These are phyloP conservation scores for Backusella liffmaniae DNA, from an alignment of 192 early-diverging fungal genomes.

Conservation along the genomic window DNA sequence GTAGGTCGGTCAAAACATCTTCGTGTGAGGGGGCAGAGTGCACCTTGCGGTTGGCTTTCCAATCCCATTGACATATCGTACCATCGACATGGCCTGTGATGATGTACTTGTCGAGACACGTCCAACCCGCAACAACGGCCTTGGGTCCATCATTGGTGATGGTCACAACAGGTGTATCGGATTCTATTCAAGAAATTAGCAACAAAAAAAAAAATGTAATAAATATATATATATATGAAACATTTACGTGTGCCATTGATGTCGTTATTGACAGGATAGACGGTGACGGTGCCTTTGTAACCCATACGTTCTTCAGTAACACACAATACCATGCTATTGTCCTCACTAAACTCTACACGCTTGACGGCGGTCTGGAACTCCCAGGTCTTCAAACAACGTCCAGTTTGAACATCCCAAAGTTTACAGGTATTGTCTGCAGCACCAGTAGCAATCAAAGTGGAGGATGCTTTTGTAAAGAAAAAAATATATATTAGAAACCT, in stretches of 20 bases:
- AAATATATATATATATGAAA: background rate
- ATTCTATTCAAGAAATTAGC: constrained; percentile 37
- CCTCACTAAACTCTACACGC: constrained; percentile 87
- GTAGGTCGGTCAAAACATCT: constrained; percentile 83
- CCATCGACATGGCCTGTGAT: constrained; percentile 95
- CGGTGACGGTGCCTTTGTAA: constrained; percentile 78
- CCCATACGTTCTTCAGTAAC: constrained; percentile 99
- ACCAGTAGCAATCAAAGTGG: constrained; percentile 80
- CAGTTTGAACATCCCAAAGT: constrained; percentile 92
- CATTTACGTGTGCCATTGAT: constrained; percentile 45
- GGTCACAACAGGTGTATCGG: constrained; percentile 66
- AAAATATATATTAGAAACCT: background rate
- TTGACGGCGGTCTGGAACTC: constrained; percentile 88
- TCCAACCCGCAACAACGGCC: constrained; percentile 92
- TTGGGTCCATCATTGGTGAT: constrained; percentile 78
- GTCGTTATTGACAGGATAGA: constrained; percentile 73
- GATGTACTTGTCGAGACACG: constrained; percentile 89
- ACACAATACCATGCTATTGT: constrained; percentile 82
- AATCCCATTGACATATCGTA: constrained; percentile 84
- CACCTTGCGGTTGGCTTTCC: constrained; percentile 72
- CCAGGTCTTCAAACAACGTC: constrained; percentile 90
- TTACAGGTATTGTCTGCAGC: constrained; percentile 90
- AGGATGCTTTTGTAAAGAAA: constrained; percentile 48
- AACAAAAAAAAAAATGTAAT: background rate
- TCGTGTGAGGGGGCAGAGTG: constrained; percentile 69